Base-by-base conservation (phyloP, 163 green algal genomes). In the Scenedesmus sp. region DNA sequence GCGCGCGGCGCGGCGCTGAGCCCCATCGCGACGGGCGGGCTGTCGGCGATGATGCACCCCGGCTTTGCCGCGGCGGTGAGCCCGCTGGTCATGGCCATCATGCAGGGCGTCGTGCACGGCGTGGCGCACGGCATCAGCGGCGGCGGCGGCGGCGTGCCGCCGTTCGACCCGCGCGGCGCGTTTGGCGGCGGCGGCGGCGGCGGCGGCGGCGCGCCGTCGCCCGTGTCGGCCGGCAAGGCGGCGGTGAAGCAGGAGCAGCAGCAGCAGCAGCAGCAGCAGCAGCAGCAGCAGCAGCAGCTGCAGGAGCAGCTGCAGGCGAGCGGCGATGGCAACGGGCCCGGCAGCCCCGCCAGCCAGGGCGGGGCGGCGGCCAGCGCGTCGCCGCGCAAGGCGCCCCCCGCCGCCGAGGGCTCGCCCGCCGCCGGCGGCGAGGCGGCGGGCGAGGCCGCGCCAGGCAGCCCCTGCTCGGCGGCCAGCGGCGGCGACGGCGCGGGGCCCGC, bases 31-130 rank as follows among this genome's bases (percentile, higher is more conserved):
- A 71, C 71, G 71, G 29, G 36, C 36, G 33, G 36, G 2, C 54
- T 71, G 31, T 60, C 42, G 42, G 5, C 63, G 5, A 44, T 73
- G 63, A 47, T 58, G 18, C 56, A 73, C 44, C 63, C 63, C n/a
- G 17, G 26, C 18, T 2, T 48, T 66, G 14, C 17, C 14, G 26
- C 44, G 13, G 50, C 33, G 1, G 66, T 80, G 71, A 80, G 71
- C n/a, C 71, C 71, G 4, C 45, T 80, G 14, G 56, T 72, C 20
- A 54, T 54, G 9, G 71, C 58, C 15, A 80, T 80, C 57, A 70
- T 80, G 71, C 58, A 57, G 20, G 71, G 71, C 4, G 29, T 80
- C 4, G 71, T 58, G 20, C 45, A 64, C 18, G 71, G 71, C 4
- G 29, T 80, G 13, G 71, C 71, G 20, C 45, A 64, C 18, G 71